These are phyloP conservation scores for Eucommia ulmoides DNA, from an alignment of 257 asterid species.

Conservation along the genomic window DNA sequence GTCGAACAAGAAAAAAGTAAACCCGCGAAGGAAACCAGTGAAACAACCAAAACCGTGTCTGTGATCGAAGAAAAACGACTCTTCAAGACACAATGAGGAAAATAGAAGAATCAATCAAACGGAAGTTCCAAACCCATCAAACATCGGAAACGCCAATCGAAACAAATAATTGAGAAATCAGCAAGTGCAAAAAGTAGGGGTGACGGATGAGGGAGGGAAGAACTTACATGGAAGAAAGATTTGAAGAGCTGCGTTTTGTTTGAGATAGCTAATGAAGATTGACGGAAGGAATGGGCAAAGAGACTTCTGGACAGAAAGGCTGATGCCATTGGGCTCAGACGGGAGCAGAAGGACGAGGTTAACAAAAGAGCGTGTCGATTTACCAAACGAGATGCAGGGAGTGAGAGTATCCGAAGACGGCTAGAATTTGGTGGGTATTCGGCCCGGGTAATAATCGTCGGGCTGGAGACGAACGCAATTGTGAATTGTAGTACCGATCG, in stretches of 20 bases:
- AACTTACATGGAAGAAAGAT: constrained; percentile 41
- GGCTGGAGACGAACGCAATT: no score
- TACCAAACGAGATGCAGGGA: no score
- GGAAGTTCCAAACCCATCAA: background rate
- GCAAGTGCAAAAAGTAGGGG: background rate
- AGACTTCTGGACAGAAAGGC: constrained; percentile 46
- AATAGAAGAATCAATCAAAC: background rate
- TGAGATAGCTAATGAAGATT: constrained; percentile 23
- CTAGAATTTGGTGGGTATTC: no score
- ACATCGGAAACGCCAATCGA: background rate
- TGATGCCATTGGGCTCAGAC: constrained; percentile 43
- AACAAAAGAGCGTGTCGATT: no score
- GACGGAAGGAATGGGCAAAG: constrained; percentile 44
- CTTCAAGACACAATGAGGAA: background rate
- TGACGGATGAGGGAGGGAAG: background rate
- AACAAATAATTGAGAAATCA: background rate
- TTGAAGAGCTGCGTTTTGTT: constrained; percentile 24
- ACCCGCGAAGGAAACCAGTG: no score
- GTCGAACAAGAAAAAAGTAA: no score
- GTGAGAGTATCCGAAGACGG: no score
- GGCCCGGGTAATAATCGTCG: no score
- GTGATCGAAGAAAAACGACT: background rate
- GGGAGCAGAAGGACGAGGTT: no score
- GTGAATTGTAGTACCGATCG: no score
- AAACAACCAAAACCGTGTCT: background rate